Evolutionary conservation across 2,329 filamentous ascomycete genomes (phyloP), one percentile per base, ranked within the genome.

Genomic region (Aureobasidium sp.): DNA sequence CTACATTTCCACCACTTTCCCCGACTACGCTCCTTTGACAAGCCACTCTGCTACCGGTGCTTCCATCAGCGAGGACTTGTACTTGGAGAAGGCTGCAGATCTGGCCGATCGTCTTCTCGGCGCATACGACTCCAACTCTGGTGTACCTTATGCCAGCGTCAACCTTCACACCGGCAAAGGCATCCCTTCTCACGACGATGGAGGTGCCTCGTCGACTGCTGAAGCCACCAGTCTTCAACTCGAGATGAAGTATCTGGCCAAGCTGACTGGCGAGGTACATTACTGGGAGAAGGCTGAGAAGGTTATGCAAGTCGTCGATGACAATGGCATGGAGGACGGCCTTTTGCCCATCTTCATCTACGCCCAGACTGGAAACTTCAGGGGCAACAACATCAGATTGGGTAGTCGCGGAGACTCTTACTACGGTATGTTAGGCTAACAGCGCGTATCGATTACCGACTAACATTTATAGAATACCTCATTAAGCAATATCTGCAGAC

Each of bases 401-500:
- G 94, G 94, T 42, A 97, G 91, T 72, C 85, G 94, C 64, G 94
- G 94, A 49, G 94, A 99, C 77, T 97, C 92, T 52, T 99, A 97
- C 77, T 99, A 99, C 76, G 82, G 53, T 56, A 29, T 40, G 53
- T 33, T 14, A n/a, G 14, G 1, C n/a, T 56, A 77, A 79, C 69
- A 48, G 72, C 47, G 17, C n/a, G 31, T 3, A 27, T 24, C 2
- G 31, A 35, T 6, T 14, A 31, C 37, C 5, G 11, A 60, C 64
- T 44, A n/a, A 63, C 29, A 1, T 27, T 39, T 79, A 91, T 11
- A 56, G 54, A 99, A 76, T 99, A 99, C 73, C 84, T 99, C 56
- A 95, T 97, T 79, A 99, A 99, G 78, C 94, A 99, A 74, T 97
- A 96, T 72, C 81, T 97, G 22, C 94, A 99, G 75, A 99, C 94